Evolutionary conservation across 257 asterid genomes (phyloP).

Genomic region (Rauvolfia tetraphylla): DNA sequence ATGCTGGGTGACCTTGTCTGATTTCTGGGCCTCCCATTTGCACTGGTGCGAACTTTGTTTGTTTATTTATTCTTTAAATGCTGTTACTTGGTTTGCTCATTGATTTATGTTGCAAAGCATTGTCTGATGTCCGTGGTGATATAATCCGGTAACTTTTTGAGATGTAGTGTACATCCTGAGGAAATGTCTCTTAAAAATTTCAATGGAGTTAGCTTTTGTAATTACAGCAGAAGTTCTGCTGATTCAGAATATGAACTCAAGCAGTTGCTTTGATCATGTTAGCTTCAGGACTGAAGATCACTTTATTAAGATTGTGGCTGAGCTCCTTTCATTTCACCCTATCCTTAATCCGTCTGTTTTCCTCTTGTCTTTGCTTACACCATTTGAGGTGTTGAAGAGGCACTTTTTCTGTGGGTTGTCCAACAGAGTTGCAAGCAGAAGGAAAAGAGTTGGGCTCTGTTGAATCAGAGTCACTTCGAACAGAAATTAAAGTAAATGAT

Average conservation of each 20-base stretch:
- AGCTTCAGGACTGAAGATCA: slow-evolving; percentile 2
- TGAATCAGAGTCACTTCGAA: slow-evolving; percentile 35
- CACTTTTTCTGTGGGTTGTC: slow-evolving; percentile 33
- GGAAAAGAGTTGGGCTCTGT: slow-evolving; percentile 30
- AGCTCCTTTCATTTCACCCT: not conserved
- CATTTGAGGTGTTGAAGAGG: slow-evolving; percentile 21
- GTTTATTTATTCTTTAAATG: not conserved
- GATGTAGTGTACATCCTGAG: not conserved
- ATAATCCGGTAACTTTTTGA: not conserved
- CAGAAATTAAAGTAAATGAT: slow-evolving; percentile 39
- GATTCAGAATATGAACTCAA: not conserved
- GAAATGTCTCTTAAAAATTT: not conserved
- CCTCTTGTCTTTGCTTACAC: not conserved
- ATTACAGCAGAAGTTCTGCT: not conserved
- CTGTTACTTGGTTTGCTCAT: not conserved
- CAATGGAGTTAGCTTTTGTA: not conserved
- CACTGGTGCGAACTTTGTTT: not conserved
- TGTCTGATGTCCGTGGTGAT: not conserved
- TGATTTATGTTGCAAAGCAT: not conserved
- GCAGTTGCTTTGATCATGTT: not conserved
- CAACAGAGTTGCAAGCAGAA: slow-evolving; percentile 35
- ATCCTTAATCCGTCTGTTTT: not conserved
- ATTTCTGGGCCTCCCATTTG: not conserved
- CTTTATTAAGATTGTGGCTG: not conserved
- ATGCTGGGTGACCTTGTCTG: not conserved